phyloP scores from a whole-genome alignment of 176 grass and related monocot genomes.

The Oryza longistaminata region DNA sequence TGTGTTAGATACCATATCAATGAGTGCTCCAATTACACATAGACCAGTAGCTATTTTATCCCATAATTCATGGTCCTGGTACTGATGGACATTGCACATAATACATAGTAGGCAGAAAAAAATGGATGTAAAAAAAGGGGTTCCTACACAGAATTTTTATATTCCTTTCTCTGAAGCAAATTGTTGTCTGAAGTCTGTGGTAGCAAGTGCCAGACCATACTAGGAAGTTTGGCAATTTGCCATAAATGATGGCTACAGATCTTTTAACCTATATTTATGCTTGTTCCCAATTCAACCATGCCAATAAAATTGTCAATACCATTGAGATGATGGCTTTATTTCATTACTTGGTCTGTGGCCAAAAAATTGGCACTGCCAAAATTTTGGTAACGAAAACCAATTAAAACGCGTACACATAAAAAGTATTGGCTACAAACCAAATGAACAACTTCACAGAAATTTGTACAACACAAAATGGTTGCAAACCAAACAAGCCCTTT shows the following conservation, averaged over 20 bases:
- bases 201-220: background rate
- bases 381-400: too few species aligned
- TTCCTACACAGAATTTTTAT: background rate
- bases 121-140: background rate
- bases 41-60: background rate
- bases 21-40: background rate
- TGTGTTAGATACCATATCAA: background rate
- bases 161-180: background rate
- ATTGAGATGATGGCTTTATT: too few species aligned
- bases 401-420: too few species aligned
- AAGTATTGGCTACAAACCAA: too few species aligned
- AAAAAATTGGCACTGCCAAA: too few species aligned
- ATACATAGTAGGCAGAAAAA: background rate
- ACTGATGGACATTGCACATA: background rate
- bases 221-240: background rate
- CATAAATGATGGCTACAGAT: background rate
- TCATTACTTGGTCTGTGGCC: too few species aligned
- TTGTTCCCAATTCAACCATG: too few species aligned
- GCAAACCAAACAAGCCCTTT: background rate
- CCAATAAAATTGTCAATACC: too few species aligned
- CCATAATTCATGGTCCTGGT: background rate
- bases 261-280: background rate
- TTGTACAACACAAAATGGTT: too few species aligned
- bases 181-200: background rate
- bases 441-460: too few species aligned